phyloP scores from a whole-genome alignment of 345 rosid species.

The Turnera subulata region DNA sequence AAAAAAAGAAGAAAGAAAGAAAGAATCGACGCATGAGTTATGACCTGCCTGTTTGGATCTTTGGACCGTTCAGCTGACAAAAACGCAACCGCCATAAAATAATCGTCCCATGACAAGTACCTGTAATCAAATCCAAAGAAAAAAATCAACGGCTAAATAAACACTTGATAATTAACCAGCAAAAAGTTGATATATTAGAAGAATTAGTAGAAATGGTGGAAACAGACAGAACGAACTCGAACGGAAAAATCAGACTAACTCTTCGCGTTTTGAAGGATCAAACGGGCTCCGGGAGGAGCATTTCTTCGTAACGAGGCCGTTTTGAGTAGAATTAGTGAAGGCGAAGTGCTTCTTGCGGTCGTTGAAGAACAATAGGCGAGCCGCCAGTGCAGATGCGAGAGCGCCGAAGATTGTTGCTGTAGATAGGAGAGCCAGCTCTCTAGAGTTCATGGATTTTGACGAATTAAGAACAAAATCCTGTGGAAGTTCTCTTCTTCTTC shows the following conservation, averaged over 20 bases:
- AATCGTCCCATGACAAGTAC: constrained; percentile 92
- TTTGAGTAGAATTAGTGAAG: constrained; percentile 20
- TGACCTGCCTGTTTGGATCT: constrained; percentile 97
- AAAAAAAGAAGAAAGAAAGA: neutral
- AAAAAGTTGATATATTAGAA: neutral
- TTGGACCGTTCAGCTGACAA: constrained; percentile 82
- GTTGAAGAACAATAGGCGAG: constrained; percentile 38
- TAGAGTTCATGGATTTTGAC: constrained; percentile 44
- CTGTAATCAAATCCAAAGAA: constrained; percentile 26
- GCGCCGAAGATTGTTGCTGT: constrained; percentile 66
- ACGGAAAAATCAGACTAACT: constrained; percentile 38
- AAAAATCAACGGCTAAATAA: neutral
- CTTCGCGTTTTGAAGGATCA: constrained; percentile 72
- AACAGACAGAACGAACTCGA: neutral
- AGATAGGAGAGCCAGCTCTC: constrained; percentile 56
- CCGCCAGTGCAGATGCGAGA: constrained; percentile 53
- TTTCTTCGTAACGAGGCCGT: constrained; percentile 34
- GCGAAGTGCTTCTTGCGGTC: constrained; percentile 31
- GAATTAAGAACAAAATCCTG: neutral
- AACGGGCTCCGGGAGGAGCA: constrained; percentile 47
- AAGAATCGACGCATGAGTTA: no score
- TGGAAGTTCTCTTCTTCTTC: no score
- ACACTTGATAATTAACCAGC: neutral
- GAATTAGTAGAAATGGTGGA: neutral
- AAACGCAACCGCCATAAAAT: constrained; percentile 88